phyloP scores from a whole-genome alignment of 2,329 filamentous ascomycete genomes.

The Penicillium sp. region DNA sequence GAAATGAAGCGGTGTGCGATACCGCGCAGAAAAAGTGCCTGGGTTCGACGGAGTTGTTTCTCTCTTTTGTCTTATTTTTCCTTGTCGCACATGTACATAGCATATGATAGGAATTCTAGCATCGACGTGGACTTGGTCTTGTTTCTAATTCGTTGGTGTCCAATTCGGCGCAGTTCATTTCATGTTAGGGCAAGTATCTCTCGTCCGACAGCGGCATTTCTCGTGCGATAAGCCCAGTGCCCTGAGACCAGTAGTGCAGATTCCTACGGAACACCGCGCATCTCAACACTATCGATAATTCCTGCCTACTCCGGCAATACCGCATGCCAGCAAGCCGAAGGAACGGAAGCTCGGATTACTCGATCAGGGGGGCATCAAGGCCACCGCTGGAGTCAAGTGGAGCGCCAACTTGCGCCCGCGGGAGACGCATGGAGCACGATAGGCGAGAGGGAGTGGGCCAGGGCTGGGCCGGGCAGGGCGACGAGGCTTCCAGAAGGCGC shows the following conservation, averaged over 20 bases:
- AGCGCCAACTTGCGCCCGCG: background rate
- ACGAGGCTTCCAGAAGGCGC: too few relatives aligned
- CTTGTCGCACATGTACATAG: constrained; percentile 20
- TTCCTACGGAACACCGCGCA: background rate
- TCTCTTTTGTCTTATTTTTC: constrained; percentile 2
- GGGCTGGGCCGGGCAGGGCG: too few relatives aligned
- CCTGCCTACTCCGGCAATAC: constrained; percentile 11
- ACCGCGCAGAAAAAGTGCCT: background rate
- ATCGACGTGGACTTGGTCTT: constrained; percentile 3
- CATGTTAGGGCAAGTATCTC: constrained; percentile 1
- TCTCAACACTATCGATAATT: constrained; percentile 2
- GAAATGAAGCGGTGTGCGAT: constrained; percentile 22
- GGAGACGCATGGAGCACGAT: background rate
- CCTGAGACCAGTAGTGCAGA: background rate
- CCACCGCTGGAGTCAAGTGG: background rate
- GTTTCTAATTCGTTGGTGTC: background rate
- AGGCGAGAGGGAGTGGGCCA: background rate
- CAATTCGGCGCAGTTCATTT: background rate
- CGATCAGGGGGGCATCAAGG: constrained; percentile 13
- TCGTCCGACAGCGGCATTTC: constrained; percentile 6
- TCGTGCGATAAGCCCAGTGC: too few relatives aligned
- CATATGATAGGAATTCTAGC: constrained; percentile 11
- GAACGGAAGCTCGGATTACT: constrained; percentile 19
- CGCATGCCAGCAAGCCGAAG: background rate
- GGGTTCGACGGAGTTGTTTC: background rate